Conservation (phyloP, 495 filamentous ascomycete species). For the Rhypophila decipiens region DNA sequence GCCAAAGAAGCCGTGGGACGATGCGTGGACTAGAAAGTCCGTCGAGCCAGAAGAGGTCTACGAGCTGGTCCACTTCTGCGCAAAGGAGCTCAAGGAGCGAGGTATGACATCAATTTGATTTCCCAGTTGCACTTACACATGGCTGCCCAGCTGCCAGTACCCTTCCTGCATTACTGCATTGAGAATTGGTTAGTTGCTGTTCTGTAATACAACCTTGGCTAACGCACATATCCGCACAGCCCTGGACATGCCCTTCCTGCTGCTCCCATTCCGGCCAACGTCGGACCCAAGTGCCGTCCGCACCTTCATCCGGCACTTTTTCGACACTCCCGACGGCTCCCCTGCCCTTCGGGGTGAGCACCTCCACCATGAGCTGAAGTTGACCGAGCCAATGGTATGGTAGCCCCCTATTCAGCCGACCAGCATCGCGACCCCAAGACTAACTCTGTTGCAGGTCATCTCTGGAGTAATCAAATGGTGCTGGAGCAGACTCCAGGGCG, state of each 20-base stretch:
- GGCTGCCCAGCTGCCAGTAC: background rate
- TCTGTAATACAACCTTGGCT: conserved; percentile 22
- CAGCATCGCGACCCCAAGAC: background rate
- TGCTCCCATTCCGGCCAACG: conserved; percentile 91
- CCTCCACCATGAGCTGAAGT: conserved; percentile 78
- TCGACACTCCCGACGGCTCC: conserved; percentile 54
- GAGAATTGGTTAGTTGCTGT: conserved; percentile 1
- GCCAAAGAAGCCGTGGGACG: conserved; percentile 74
- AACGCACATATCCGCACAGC: conserved; percentile 43
- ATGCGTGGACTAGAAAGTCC: conserved; percentile 81
- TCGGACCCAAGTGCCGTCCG: conserved; percentile 87
- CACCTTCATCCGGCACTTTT: conserved; percentile 90
- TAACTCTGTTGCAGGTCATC: conserved; percentile 57
- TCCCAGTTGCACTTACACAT: conserved; percentile 14
- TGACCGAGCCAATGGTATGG: conserved; percentile 88
- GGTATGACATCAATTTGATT: conserved; percentile 54
- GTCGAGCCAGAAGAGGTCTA: conserved; percentile 88
- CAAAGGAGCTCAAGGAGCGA: conserved; percentile 87
- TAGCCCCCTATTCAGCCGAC: background rate
- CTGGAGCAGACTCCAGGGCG: conserved; percentile 88
- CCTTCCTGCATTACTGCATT: no score
- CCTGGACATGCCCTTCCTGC: conserved; percentile 83
- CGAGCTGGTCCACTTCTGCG: conserved; percentile 76
- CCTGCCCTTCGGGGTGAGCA: conserved; percentile 55
- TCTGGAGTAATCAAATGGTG: conserved; percentile 97